Evolutionary conservation across 2,329 filamentous ascomycete species (phyloP).

Genomic region (Calycina herbarum): DNA sequence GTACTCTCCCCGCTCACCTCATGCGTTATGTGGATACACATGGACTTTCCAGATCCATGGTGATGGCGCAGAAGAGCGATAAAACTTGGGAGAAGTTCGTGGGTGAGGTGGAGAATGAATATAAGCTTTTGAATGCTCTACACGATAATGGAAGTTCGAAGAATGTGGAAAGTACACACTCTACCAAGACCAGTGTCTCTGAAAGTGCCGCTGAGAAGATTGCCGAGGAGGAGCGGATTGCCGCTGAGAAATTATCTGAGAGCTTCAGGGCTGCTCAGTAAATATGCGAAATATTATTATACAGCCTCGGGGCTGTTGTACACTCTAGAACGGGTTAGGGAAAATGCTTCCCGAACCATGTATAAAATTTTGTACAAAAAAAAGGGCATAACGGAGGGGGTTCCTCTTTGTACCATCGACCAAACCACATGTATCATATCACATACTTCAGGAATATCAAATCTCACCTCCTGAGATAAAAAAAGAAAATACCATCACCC

Average conservation of each 20-base stretch:
- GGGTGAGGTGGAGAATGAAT: not conserved
- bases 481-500: not conserved
- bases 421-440: not conserved
- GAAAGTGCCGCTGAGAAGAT: conserved; percentile 1
- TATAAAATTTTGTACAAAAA: not conserved
- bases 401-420: not conserved
- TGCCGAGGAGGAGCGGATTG: conserved; percentile 11
- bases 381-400: not conserved
- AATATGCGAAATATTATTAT: not conserved
- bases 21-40: conserved; percentile 7
- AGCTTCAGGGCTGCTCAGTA: not conserved
- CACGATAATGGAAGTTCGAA: not conserved
- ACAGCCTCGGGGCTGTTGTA: too few species aligned
- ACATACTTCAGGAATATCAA: not conserved
- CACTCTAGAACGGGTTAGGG: not conserved
- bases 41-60: conserved; percentile 6
- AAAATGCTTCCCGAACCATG: not conserved
- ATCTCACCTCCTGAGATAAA: not conserved
- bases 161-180: not conserved
- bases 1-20: conserved; percentile 8
- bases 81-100: conserved; percentile 7
- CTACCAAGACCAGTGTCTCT: too few species aligned
- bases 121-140: not conserved
- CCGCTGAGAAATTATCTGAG: not conserved
- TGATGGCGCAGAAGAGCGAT: conserved; percentile 1